Percentiles rank a stretch among this genome's conserved stretches.
phyloP scores from a whole-genome alignment of 1,284 basidiomycete genomes.

The Cerioporus squamosus region DNA sequence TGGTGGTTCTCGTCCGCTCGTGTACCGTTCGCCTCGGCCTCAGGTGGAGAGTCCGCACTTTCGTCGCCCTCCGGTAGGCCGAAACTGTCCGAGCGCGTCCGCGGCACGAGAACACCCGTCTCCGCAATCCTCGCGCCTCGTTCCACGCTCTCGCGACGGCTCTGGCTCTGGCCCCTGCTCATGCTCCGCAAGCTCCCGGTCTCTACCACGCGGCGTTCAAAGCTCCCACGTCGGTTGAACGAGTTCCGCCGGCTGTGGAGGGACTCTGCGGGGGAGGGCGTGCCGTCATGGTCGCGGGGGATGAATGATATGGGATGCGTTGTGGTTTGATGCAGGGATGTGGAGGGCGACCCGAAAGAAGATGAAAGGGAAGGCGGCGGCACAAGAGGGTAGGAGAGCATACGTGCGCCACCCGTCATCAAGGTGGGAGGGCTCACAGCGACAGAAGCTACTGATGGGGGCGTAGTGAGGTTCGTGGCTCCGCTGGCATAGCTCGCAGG shows the following conservation, averaged over 20 bases:
- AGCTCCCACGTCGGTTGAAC: conserved; percentile 45
- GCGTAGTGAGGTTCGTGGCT: conserved; percentile 66
- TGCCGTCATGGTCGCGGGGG: conserved; percentile 36
- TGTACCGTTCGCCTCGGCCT: neutral
- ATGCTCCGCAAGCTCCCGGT: conserved; percentile 41
- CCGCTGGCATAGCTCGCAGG: conserved; percentile 59
- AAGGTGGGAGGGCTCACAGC: conserved; percentile 44
- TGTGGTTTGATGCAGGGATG: conserved; percentile 68
- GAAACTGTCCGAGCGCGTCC: conserved; percentile 20
- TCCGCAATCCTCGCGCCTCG: conserved; percentile 67
- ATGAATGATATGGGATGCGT: conserved; percentile 40
- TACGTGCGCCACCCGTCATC: conserved; percentile 34
- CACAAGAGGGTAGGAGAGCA: conserved; percentile 65
- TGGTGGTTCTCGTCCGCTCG: neutral
- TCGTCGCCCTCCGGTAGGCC: conserved; percentile 24
- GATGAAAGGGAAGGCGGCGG: conserved; percentile 69
- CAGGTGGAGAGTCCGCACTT: conserved; percentile 9
- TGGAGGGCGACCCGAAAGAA: conserved; percentile 60
- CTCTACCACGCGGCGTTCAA: conserved; percentile 41
- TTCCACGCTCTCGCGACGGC: conserved; percentile 62
- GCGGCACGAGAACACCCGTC: conserved; percentile 30
- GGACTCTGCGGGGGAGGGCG: conserved; percentile 53
- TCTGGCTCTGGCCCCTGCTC: conserved; percentile 39
- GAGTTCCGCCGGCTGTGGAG: conserved; percentile 49
- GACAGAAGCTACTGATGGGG: conserved; percentile 61